Evolutionary conservation across 2,329 filamentous ascomycete species (phyloP), one percentile per base, ranked within the genome.

Genomic region (Dryadomyces quercivorus): DNA sequence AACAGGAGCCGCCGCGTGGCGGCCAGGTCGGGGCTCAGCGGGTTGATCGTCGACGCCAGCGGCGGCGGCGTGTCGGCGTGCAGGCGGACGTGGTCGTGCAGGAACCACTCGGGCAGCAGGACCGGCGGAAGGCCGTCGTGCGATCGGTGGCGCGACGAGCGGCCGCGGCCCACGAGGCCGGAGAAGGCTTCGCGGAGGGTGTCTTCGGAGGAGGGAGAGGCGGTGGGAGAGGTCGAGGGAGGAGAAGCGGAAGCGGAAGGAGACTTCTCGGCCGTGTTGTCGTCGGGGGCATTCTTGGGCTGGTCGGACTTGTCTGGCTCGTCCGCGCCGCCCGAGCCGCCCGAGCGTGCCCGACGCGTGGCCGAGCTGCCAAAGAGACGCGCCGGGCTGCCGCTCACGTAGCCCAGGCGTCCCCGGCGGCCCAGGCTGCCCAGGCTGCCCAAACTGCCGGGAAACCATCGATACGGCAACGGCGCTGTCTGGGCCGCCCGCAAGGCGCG

Each of bases 41-140:
- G 56, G 60, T 47, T 59, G 54, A 13, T 5, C 5, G 26, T 18
- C 1, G 12, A 6, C 20, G 12, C 13, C 8, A 8, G 36, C 4
- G n/a, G 31, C 2, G 44, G 18, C 45, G 10, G 22, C 44, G 6
- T n/a, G 15, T 26, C 22, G 34, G 7, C n/a, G 50, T 46, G 22
- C 34, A 73, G 61, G 49, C 64, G 63, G 31, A 86, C 72, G 54
- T 77, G 77, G 20, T 69, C 65, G 43, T 75, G 67, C 53, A 80
- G 65, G 58, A 86, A 86, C 66, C 72, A 76, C 55, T 72, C 66
- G 0, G 83, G 81, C 15, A 86, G 67, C 51, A 74, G 69, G 21
- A 80, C 68, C 2, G 73, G 70, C n/a, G 78, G 78, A 43, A 60
- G 54, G n/a, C 48, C 58, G 26, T 58, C 57, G 5, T 49, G n/a